Percentiles rank a stretch among this genome's conserved stretches.
phyloP scores from a whole-genome alignment of 2,329 filamentous ascomycete species.

The Amphichorda felina region DNA sequence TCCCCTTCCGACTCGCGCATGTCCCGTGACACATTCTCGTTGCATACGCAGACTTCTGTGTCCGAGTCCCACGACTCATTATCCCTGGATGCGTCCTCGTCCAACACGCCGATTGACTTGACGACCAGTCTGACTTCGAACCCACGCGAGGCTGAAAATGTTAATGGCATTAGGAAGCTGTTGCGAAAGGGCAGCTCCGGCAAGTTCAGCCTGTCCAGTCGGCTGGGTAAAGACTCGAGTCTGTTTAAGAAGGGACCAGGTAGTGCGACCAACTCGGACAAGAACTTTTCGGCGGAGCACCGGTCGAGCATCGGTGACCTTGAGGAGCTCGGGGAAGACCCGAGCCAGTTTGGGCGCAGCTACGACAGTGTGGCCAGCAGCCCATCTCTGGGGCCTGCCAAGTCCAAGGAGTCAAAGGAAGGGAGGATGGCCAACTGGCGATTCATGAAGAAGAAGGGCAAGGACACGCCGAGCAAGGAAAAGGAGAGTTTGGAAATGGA shows the following conservation, averaged over 20 bases:
- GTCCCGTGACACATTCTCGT: constrained; percentile 43
- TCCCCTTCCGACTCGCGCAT: constrained; percentile 40
- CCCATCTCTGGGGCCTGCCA: constrained; percentile 40
- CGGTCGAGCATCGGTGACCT: constrained; percentile 46
- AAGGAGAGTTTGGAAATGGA: constrained; percentile 45
- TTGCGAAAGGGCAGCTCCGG: constrained; percentile 54
- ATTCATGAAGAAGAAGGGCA: constrained; percentile 46
- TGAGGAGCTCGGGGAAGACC: constrained; percentile 29
- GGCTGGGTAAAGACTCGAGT: constrained; percentile 39
- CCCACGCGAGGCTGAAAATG: constrained; percentile 41
- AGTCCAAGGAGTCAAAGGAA: constrained; percentile 32
- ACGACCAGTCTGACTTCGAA: constrained; percentile 24
- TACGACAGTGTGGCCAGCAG: constrained; percentile 45
- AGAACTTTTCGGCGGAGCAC: constrained; percentile 38
- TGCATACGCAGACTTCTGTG: constrained; percentile 46
- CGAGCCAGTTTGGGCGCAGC: constrained; percentile 31
- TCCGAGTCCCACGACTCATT: constrained; percentile 50
- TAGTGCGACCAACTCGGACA: constrained; percentile 45
- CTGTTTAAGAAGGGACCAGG: constrained; percentile 49
- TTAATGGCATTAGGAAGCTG: constrained; percentile 38
- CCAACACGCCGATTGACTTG: constrained; percentile 45
- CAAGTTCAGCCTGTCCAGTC: constrained; percentile 51
- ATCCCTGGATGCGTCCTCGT: constrained; percentile 39
- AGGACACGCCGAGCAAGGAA: constrained; percentile 26
- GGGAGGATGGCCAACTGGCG: constrained; percentile 39